Evolutionary conservation across 2,329 filamentous ascomycete species (phyloP), one percentile per base, ranked within the genome.

Genomic region (Cercospora berteroae): DNA sequence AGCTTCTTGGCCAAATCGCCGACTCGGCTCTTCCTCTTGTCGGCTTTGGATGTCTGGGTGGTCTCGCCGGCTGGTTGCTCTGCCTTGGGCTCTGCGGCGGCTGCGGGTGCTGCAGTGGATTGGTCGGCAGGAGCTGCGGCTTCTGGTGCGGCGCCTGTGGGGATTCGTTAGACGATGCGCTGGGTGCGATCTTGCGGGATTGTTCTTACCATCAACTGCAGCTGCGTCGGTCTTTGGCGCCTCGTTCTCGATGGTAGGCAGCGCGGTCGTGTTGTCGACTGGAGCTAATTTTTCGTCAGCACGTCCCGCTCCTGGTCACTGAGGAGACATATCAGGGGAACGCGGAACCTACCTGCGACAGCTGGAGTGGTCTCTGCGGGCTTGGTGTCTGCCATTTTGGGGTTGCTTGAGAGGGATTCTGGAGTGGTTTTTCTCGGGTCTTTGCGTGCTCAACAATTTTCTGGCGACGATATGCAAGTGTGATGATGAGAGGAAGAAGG

Each of bases 1-100:
- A 65, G 55, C 56, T 65, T 65, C 63, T 65, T 65, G 55, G 57
- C 27, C n/a, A 65, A 39, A 65, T 59, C 63, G 18, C 55, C 55
- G n/a, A 55, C 39, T 33, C 55, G 23, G 39, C 63, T 60, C 63
- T 60, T 65, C 39, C 57, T 59, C 63, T 65, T 65, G 16, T 59
- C 63, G 55, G 63, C 55, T 25, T 58, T 65, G 23, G 63, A 59
- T 12, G 56, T 60, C 18, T 60, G 18, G 5, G 58, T 39, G 55
- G 55, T 58, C 55, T 65, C 57, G 36, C 36, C 55, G 18, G 55
- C 63, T 33, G 63, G 39, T 18, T 60, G 55, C 18, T 65, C 57
- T 16, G 20, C 29, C 25, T 57, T 29, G 52, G 58, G 27, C 58
- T 60, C 63, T 56, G 48, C 25, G 20, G 60, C 39, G 10, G 58